phyloP scores from a whole-genome alignment of 768 basidiomycete genomes.

The Hygrophorus russula region DNA sequence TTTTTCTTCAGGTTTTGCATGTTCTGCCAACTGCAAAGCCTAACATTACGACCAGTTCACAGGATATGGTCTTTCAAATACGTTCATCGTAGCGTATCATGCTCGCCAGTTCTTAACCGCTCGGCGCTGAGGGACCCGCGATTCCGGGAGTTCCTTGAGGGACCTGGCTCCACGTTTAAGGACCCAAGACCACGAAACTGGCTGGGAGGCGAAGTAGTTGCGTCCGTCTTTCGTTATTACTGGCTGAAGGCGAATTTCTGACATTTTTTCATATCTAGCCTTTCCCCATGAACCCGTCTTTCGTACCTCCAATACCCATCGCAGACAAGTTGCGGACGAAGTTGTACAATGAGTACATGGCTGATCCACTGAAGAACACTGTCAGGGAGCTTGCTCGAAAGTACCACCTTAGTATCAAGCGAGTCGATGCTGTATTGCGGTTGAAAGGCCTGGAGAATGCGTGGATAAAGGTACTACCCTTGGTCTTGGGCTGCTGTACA shows the following conservation, averaged over 20 bases:
- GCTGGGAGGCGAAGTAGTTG: conserved; percentile 48
- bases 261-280: conserved; percentile 37
- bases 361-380: conserved; percentile 42
- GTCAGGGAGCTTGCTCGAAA: conserved; percentile 50
- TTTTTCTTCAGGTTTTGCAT: too few relatives aligned
- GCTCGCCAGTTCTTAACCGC: conserved; percentile 8
- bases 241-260: neutral
- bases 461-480: conserved; percentile 51
- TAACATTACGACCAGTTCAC: too few relatives aligned
- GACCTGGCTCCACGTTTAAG: conserved; percentile 30
- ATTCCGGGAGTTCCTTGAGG: conserved; percentile 29
- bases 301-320: conserved; percentile 69
- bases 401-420: conserved; percentile 61
- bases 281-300: conserved; percentile 78
- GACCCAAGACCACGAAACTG: conserved; percentile 44
- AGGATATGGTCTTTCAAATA: neutral
- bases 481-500: conserved; percentile 10
- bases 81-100: conserved; percentile 17
- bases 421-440: conserved; percentile 74
- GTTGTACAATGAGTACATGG: conserved; percentile 53
- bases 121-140: conserved; percentile 7
- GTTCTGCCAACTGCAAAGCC: too few relatives aligned
- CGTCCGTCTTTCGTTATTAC: conserved; percentile 21
- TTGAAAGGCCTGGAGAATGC: conserved; percentile 67
- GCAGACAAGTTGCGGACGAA: conserved; percentile 45